Conservation (phyloP, 2,329 filamentous ascomycete genomes). For the Spiromastix sp. region DNA sequence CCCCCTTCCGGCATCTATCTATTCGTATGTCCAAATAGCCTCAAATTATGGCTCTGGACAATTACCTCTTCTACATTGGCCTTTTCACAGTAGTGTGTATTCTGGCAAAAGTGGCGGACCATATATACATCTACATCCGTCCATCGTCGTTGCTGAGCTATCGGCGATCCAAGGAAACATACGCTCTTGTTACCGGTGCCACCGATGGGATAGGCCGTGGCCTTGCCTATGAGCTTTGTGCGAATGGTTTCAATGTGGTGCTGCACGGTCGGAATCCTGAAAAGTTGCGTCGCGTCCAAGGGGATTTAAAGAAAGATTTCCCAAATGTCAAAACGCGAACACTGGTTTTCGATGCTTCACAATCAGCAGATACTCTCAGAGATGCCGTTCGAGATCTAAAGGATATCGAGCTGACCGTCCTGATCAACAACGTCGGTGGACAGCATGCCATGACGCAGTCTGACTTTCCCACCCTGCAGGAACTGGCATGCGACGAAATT, state of each 20-base stretch:
- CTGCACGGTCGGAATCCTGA: conserved; percentile 45
- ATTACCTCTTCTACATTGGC: conserved; percentile 6
- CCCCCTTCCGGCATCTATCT: too few species aligned
- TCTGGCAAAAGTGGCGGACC: conserved; percentile 3
- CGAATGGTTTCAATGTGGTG: conserved; percentile 45
- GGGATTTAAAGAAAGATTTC: conserved; percentile 29
- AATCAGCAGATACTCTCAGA: conserved; percentile 14
- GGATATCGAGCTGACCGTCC: conserved; percentile 38
- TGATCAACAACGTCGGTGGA: conserved; percentile 50
- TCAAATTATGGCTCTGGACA: neutral
- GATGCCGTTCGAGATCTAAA: conserved; percentile 19
- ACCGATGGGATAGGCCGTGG: conserved; percentile 46
- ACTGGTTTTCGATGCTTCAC: conserved; percentile 37
- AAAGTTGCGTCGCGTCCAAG: conserved; percentile 38
- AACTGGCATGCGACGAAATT: conserved; percentile 31
- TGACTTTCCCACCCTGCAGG: conserved; percentile 21
- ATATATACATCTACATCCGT: conserved; percentile 11
- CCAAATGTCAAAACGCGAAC: conserved; percentile 31
- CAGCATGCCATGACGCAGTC: conserved; percentile 10
- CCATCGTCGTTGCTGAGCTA: conserved; percentile 14
- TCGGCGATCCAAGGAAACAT: conserved; percentile 19
- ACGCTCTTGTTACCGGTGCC: conserved; percentile 44
- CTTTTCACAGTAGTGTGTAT: conserved; percentile 5
- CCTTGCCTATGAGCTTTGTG: conserved; percentile 42
- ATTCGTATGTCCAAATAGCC: too few species aligned